Base-by-base conservation (phyloP, 2,329 filamentous ascomycete species). In the Dothiorella sarmentorum region DNA sequence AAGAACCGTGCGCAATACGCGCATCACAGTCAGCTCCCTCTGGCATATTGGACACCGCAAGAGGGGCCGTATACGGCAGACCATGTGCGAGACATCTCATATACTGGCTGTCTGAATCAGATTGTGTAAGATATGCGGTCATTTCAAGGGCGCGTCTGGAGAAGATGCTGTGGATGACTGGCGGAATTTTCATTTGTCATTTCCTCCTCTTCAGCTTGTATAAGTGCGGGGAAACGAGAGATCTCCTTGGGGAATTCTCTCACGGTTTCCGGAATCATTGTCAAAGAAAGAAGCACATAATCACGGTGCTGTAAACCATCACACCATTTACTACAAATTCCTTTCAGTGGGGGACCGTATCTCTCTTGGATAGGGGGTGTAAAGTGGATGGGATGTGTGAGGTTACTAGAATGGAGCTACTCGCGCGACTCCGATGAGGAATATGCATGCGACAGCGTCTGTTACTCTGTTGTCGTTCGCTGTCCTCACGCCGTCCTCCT, bases 1-100 rank as follows among this genome's bases (percentile, higher is more conserved):
- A 15, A 18, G 35, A 31, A 29, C 45, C 42, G 20, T 59, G 27
- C 58, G 63, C 61, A 45, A 58, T 40, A 61, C 57, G 45, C 58
- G 40, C 52, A 52, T 38, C 61, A 42, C 29, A 31, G 29, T 33
- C 43, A 43, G 44, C 58, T 64, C 42, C 26, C 44, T 59, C 59
- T 56, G 60, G 61, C 63, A 64, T 61, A 40, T 60, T 31, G 64
- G 63, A 42, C 60, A 67, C 64, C 61, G 65, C 53, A 69, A 67
- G 42, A 62, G 63, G 47, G 62, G 62, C 60, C 61, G 64, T 56
- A 58, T 64, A 60, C 60, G 66, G 29, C 35, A 5, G n/a, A 10
- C 22, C 26, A 33, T 20, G 37, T 33, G 18, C n/a, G n/a, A n/a
- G n/a, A n/a, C n/a, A n/a, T n/a, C 44, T 40, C 24, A 40, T 13